Percentiles rank a stretch among this genome's conserved stretches.
phyloP scores from a whole-genome alignment of 176 grass and related monocot genomes.

The Poa annua region DNA sequence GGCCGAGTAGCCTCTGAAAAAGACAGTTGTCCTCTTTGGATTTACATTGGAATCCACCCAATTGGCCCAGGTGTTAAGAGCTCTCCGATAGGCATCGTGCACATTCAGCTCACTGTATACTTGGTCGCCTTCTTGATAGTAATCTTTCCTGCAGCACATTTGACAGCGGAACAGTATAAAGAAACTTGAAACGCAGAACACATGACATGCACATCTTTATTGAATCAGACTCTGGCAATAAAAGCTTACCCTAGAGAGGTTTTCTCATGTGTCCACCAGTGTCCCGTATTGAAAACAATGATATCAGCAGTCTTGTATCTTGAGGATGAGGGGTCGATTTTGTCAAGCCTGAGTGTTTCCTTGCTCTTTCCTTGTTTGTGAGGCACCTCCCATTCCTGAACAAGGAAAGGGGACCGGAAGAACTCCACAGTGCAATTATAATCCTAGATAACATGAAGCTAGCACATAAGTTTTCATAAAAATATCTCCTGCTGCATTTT shows the following conservation, averaged over 20 bases:
- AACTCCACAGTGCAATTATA: slow-evolving; percentile 94
- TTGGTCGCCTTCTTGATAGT: slow-evolving; percentile 80
- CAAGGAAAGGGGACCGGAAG: slow-evolving; percentile 83
- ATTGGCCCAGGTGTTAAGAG: slow-evolving; percentile 79
- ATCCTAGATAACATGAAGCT: slow-evolving; percentile 56
- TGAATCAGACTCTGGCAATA: slow-evolving; percentile 16
- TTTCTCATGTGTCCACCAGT: slow-evolving; percentile 99
- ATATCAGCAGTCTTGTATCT: slow-evolving; percentile 79
- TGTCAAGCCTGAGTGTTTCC: slow-evolving; percentile 89
- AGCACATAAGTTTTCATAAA: slow-evolving; percentile 31
- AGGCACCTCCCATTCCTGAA: slow-evolving; percentile 71
- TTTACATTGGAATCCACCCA: slow-evolving; percentile 79
- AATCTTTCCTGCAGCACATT: slow-evolving; percentile 66
- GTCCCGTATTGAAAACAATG: slow-evolving; percentile 90
- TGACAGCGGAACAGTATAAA: slow-evolving; percentile 27
- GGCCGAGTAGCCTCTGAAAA: slow-evolving; percentile 92
- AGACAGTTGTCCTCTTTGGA: slow-evolving; percentile 62
- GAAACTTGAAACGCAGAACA: slow-evolving; percentile 17
- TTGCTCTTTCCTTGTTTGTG: slow-evolving; percentile 43
- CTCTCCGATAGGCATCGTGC: slow-evolving; percentile 77
- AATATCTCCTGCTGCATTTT: not conserved
- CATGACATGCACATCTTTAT: not conserved
- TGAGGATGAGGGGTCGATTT: slow-evolving; percentile 50
- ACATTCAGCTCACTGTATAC: slow-evolving; percentile 73
- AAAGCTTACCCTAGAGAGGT: slow-evolving; percentile 80